phyloP scores from a whole-genome alignment of 2,329 filamentous ascomycete species.

The Diaporthe humulicola region DNA sequence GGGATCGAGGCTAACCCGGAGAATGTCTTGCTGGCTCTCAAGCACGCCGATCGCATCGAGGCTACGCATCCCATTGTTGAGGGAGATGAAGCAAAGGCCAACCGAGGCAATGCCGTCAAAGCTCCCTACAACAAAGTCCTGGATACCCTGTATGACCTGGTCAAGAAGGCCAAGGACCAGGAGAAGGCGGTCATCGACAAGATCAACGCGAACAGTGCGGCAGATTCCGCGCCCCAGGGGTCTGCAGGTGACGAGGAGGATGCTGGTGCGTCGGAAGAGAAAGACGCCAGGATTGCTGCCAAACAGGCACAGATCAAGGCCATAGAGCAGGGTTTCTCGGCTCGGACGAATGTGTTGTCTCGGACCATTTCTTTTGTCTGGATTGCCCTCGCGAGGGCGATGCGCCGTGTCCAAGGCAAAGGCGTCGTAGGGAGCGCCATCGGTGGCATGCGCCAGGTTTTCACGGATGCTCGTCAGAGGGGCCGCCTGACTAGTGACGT shows the following conservation, averaged over 20 bases:
- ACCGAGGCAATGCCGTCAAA: slow-evolving; percentile 82
- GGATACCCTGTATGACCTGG: slow-evolving; percentile 88
- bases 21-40: slow-evolving; percentile 90
- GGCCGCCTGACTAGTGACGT: slow-evolving; percentile 94
- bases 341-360: slow-evolving; percentile 81
- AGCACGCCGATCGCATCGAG: slow-evolving; percentile 90
- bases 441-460: slow-evolving; percentile 85
- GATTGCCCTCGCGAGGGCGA: slow-evolving; percentile 94
- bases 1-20: slow-evolving; percentile 93
- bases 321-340: slow-evolving; percentile 76
- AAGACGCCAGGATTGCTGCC: slow-evolving; percentile 61
- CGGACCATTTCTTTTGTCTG: slow-evolving; percentile 92
- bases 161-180: slow-evolving; percentile 77
- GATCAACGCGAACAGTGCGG: slow-evolving; percentile 63
- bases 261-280: slow-evolving; percentile 60
- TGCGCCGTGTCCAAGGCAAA: slow-evolving; percentile 93
- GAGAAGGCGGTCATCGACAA: slow-evolving; percentile 70
- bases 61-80: slow-evolving; percentile 82
- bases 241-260: slow-evolving; percentile 63
- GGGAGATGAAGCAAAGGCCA: slow-evolving; percentile 78
- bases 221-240: slow-evolving; percentile 35
- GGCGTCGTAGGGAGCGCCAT: slow-evolving; percentile 69
- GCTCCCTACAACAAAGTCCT: slow-evolving; percentile 87
- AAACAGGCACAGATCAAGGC: slow-evolving; percentile 75
- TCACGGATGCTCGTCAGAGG: slow-evolving; percentile 87